These are phyloP conservation scores for Syzygium malaccense DNA, from an alignment of 441 rosid species.

Conservation along the genomic window DNA sequence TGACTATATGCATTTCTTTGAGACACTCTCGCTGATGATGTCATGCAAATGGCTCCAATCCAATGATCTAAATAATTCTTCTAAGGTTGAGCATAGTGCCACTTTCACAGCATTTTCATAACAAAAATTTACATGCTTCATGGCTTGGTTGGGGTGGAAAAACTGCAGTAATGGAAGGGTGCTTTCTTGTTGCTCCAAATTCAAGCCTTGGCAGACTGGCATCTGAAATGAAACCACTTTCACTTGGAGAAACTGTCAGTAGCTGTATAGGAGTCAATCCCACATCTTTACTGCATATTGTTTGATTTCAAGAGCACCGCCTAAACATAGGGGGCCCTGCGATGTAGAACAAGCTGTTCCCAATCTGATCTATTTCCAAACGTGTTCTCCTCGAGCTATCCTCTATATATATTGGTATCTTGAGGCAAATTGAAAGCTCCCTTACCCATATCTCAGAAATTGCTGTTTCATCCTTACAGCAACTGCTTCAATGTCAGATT, in stretches of 20 bases:
- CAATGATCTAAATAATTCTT: neutral
- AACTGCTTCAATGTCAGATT: conserved; percentile 60
- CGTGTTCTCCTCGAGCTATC: conserved; percentile 59
- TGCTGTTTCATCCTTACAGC: conserved; percentile 49
- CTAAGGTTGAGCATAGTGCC: neutral
- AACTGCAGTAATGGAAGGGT: neutral
- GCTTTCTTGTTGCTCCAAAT: neutral
- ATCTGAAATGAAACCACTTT: neutral
- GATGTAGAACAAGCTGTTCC: conserved; percentile 60
- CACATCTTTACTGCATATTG: neutral
- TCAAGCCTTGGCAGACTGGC: neutral
- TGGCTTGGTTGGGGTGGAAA: neutral
- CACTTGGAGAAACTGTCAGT: neutral
- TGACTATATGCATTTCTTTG: neutral
- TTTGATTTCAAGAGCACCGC: conserved; percentile 38
- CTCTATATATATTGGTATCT: neutral
- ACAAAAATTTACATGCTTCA: neutral
- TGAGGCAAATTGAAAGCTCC: conserved; percentile 25
- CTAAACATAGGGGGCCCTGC: conserved; percentile 53
- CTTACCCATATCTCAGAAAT: conserved; percentile 41
- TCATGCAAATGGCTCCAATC: neutral
- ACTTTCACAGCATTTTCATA: neutral
- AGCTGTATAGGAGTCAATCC: neutral
- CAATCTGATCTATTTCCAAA: conserved; percentile 67
- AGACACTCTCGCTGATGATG: neutral